Evolutionary conservation across 1,139 yeast species (phyloP).

Genomic region (Pichia sp.): DNA sequence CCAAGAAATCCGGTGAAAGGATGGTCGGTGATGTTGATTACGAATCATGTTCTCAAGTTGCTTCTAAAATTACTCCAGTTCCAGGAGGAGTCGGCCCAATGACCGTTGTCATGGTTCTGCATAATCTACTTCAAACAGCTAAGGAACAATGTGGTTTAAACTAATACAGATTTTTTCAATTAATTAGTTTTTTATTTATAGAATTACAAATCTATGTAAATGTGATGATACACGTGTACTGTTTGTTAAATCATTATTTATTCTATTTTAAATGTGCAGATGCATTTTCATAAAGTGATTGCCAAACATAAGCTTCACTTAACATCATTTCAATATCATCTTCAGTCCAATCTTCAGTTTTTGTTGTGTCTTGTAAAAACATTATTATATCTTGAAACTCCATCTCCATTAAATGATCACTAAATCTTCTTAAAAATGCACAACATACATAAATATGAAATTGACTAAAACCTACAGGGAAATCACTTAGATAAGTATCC

Average conservation of each 20-base stretch:
- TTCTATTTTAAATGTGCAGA: constrained; percentile 59
- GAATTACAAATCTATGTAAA: background rate
- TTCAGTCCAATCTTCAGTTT: constrained; percentile 80
- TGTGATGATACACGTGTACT: too few relatives aligned
- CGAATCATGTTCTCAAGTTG: constrained; percentile 45
- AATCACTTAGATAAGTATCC: constrained; percentile 94
- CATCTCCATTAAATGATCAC: constrained; percentile 69
- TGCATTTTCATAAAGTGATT: constrained; percentile 83
- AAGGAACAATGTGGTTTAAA: constrained; percentile 37
- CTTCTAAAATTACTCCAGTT: constrained; percentile 68
- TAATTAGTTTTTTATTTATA: background rate
- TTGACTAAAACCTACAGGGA: constrained; percentile 80
- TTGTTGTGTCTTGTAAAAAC: constrained; percentile 75
- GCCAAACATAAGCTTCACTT: constrained; percentile 97
- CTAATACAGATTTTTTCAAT: background rate
- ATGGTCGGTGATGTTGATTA: constrained; percentile 77
- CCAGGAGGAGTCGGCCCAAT: constrained; percentile 91
- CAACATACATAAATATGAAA: constrained; percentile 98
- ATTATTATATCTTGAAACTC: constrained; percentile 93
- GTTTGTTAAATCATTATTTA: too few relatives aligned
- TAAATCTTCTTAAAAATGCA: constrained; percentile 89
- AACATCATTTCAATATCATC: constrained; percentile 85
- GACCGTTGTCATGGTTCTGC: constrained; percentile 79
- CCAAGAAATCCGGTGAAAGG: constrained; percentile 57
- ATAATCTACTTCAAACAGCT: constrained; percentile 55